Percentiles rank a stretch among this genome's conserved stretches.
Conservation (phyloP, 2,329 filamentous ascomycete genomes). For the Lecanicillium sp. region DNA sequence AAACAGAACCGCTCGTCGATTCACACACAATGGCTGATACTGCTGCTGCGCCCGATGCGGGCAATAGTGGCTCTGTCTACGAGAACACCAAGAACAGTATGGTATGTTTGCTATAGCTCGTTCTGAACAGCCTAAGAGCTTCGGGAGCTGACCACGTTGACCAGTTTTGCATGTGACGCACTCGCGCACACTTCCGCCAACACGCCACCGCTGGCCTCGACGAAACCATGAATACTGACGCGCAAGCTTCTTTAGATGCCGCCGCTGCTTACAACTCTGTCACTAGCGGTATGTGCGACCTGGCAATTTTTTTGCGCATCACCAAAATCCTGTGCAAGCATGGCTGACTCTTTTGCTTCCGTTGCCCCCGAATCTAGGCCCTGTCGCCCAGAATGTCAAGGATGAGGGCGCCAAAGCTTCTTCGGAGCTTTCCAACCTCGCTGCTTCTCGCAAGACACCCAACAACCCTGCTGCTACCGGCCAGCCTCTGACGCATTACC, state of each 20-base stretch:
- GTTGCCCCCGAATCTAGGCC: slow-evolving; percentile 30
- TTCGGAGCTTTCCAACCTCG: slow-evolving; percentile 49
- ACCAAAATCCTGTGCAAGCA: slow-evolving; percentile 7
- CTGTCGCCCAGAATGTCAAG: slow-evolving; percentile 51
- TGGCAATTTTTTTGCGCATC: neutral
- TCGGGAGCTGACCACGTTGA: slow-evolving; percentile 7
- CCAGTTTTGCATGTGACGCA: slow-evolving; percentile 11
- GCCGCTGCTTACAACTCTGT: slow-evolving; percentile 39
- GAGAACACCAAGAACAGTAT: slow-evolving; percentile 44
- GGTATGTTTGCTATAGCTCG: slow-evolving; percentile 28
- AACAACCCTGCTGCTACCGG: slow-evolving; percentile 46
- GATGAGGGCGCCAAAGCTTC: slow-evolving; percentile 47
- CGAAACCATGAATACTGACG: neutral
- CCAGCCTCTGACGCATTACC: slow-evolving; percentile 59
- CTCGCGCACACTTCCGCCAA: neutral
- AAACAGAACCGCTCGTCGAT: slow-evolving; percentile 5
- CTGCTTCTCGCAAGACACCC: slow-evolving; percentile 47
- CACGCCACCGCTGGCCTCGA: neutral
- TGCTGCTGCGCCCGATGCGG: slow-evolving; percentile 26
- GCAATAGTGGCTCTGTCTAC: slow-evolving; percentile 38
- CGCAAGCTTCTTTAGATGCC: slow-evolving; percentile 30
- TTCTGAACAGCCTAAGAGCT: slow-evolving; percentile 5
- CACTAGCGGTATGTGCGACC: slow-evolving; percentile 32
- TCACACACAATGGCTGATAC: slow-evolving; percentile 31
- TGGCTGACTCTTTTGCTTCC: neutral